Evolutionary conservation across 352 stramenopile species (phyloP).

Genomic region (Phytophthora cryptogea): DNA sequence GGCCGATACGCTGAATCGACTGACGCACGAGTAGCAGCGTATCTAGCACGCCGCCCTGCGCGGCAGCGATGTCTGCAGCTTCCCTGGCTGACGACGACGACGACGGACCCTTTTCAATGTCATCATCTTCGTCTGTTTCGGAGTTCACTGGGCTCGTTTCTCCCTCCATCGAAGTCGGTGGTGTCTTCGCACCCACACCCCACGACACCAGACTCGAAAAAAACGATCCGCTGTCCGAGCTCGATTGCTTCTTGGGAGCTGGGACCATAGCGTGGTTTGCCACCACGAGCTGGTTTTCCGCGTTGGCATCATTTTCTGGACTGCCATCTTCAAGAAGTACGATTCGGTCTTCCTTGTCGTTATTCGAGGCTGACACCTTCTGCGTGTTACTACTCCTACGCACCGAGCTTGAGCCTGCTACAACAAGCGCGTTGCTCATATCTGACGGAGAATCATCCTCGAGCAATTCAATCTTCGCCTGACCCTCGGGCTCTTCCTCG

Average conservation of each 20-base stretch:
- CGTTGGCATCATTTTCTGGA: constrained; percentile 37
- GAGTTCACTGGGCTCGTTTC: constrained; percentile 69
- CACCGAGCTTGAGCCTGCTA: constrained; percentile 18
- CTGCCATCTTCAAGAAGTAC: constrained; percentile 43
- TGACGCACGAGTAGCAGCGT: constrained; percentile 81
- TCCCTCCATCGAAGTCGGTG: constrained; percentile 25
- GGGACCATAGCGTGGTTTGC: constrained; percentile 35
- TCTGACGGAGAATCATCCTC: constrained; percentile 32
- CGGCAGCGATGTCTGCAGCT: constrained; percentile 52
- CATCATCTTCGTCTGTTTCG: constrained; percentile 77
- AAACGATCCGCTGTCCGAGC: constrained; percentile 38
- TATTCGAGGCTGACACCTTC: constrained; percentile 22
- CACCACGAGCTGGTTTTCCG: constrained; percentile 51
- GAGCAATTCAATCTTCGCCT: constrained; percentile 49
- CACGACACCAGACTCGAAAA: constrained; percentile 66
- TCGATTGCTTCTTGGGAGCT: constrained; percentile 36
- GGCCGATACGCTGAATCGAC: constrained; percentile 84
- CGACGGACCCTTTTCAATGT: constrained; percentile 63
- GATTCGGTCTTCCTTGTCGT: constrained; percentile 30
- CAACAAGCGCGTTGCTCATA: constrained; percentile 42
- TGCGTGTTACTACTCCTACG: constrained; percentile 11
- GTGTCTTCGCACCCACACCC: constrained; percentile 60
- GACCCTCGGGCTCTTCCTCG: constrained; percentile 35
- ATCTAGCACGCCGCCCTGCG: constrained; percentile 70
- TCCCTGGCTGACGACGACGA: constrained; percentile 62